A percentile compares a stretch with the other conserved stretches of the same genome.
phyloP scores from a whole-genome alignment of 306 rosid species.

The Cyamopsis tetragonoloba region DNA sequence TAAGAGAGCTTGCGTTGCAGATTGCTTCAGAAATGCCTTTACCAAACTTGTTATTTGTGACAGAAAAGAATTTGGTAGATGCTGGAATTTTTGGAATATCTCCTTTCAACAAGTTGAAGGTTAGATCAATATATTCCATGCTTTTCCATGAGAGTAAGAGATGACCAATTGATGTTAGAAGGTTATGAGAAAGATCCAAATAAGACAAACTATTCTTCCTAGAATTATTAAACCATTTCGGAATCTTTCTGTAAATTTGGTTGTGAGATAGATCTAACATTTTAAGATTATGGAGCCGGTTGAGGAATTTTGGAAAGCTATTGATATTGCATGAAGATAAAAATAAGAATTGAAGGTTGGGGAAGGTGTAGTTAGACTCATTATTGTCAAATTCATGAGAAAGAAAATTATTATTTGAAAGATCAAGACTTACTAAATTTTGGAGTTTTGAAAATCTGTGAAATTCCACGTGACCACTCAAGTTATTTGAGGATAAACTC shows the following conservation, averaged over 20 bases:
- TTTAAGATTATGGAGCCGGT: not conserved
- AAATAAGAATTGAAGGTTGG: not conserved
- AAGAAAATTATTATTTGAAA: not conserved
- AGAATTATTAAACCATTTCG: conserved; percentile 4
- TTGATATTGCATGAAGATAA: conserved; percentile 19
- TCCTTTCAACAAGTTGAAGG: conserved; percentile 27
- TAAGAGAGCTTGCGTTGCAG: not conserved
- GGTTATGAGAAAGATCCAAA: conserved; percentile 21
- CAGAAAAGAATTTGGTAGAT: not conserved
- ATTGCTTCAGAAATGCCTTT: not conserved
- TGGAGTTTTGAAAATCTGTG: not conserved
- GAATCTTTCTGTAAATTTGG: conserved; percentile 13
- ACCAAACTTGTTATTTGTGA: conserved; percentile 21
- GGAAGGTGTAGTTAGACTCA: not conserved
- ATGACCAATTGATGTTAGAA: not conserved
- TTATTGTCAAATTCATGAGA: not conserved
- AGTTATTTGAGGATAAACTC: not conserved
- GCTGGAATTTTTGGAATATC: not conserved
- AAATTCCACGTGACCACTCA: not conserved
- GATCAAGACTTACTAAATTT: not conserved
- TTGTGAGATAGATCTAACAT: not conserved
- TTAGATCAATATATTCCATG: not conserved
- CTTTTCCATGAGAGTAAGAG: not conserved
- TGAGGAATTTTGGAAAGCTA: conserved; percentile 14
- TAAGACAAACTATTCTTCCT: not conserved